Percentiles rank a stretch among this genome's conserved stretches.
Evolutionary conservation across 768 basidiomycete species (phyloP).

Genomic region (Pleurotus giganteus): DNA sequence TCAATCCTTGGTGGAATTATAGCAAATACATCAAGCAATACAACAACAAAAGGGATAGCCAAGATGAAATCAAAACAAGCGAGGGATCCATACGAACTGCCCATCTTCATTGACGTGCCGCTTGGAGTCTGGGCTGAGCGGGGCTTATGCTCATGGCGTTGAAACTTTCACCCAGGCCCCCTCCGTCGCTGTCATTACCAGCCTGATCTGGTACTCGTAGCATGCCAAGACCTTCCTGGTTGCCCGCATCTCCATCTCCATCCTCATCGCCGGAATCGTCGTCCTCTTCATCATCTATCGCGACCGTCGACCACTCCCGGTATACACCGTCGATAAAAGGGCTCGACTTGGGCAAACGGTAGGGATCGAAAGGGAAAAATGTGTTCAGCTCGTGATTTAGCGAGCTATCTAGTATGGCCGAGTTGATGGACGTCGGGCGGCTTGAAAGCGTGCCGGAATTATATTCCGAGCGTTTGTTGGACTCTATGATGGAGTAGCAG

Average conservation of each 20-base stretch:
- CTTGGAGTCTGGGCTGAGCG: conserved; percentile 14
- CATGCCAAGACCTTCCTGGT: conserved; percentile 17
- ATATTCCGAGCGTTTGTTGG: conserved; percentile 73
- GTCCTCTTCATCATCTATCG: conserved; percentile 71
- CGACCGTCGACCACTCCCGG: conserved; percentile 85
- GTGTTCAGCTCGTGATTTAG: conserved; percentile 75
- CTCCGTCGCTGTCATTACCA: conserved; percentile 37
- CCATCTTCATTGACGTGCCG: too few relatives aligned
- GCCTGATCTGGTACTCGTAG: conserved; percentile 14
- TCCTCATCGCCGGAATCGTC: conserved; percentile 62
- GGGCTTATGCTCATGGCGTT: conserved; percentile 88
- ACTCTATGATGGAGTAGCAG: conserved; percentile 88
- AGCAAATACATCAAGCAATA: background rate
- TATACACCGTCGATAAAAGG: conserved; percentile 82
- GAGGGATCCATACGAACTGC: too few relatives aligned
- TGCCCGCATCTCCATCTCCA: conserved; percentile 33
- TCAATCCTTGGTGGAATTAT: background rate
- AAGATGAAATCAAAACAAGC: background rate
- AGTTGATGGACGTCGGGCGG: conserved; percentile 15
- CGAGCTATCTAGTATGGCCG: conserved; percentile 29
- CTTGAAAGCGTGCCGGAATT: conserved; percentile 20
- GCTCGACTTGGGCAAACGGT: conserved; percentile 78
- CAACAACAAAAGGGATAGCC: background rate
- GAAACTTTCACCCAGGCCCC: conserved; percentile 63
- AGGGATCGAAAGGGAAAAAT: conserved; percentile 99